phyloP scores from a whole-genome alignment of 179 eudicot species.

The Carnegiea gigantea region DNA sequence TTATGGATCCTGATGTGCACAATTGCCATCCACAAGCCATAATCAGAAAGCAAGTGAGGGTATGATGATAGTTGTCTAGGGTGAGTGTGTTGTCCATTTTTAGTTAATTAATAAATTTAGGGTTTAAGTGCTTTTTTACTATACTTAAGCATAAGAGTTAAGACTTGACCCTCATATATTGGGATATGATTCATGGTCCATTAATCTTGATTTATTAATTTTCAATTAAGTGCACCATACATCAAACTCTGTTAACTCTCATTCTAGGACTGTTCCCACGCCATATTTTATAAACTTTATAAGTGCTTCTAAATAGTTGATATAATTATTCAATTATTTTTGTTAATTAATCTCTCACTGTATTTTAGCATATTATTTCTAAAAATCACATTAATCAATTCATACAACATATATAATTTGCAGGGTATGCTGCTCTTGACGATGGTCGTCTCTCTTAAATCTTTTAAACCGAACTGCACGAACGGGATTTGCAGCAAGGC shows the following conservation, averaged over 20 bases:
- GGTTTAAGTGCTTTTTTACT: not conserved
- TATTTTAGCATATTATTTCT: too few species aligned
- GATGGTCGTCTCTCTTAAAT: slow-evolving; percentile 61
- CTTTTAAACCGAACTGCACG: slow-evolving; percentile 55
- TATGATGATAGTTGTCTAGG: not conserved
- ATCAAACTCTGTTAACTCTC: not conserved
- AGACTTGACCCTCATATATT: not conserved
- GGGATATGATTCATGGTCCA: slow-evolving; percentile 3
- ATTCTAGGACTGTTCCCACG: not conserved
- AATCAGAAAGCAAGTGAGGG: slow-evolving; percentile 1
- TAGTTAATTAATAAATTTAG: not conserved
- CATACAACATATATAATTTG: not conserved
- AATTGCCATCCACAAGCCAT: slow-evolving; percentile 1
- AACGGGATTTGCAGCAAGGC: slow-evolving; percentile 62
- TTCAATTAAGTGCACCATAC: not conserved
- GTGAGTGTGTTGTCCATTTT: not conserved
- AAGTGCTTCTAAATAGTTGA: too few species aligned
- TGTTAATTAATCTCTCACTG: too few species aligned
- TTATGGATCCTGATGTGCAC: not conserved
- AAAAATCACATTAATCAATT: too few species aligned
- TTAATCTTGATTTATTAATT: not conserved
- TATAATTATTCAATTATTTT: too few species aligned
- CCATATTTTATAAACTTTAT: too few species aligned
- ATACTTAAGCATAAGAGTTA: not conserved
- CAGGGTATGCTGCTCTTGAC: slow-evolving; percentile 87